Evolutionary conservation across 2,329 filamentous ascomycete species (phyloP).

Genomic region (Sporothrix brunneoviolacea): DNA sequence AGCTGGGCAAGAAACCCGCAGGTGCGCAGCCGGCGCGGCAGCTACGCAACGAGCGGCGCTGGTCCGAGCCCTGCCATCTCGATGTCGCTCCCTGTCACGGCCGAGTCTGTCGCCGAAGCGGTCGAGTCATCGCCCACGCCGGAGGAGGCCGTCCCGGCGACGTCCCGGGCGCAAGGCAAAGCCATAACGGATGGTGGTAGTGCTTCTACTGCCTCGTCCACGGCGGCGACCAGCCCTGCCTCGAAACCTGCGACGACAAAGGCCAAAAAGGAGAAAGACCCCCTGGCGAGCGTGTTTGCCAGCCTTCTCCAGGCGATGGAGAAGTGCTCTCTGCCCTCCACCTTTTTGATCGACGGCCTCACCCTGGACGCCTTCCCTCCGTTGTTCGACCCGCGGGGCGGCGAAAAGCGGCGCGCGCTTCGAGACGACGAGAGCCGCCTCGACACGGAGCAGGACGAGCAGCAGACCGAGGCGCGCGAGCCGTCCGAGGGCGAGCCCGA

Average conservation of each 20-base stretch:
- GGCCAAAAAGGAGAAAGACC: constrained; percentile 14
- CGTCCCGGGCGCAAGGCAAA: constrained; percentile 12
- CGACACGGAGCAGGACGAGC: constrained; percentile 42
- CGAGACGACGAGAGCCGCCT: constrained; percentile 60
- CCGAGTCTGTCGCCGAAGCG: constrained; percentile 43
- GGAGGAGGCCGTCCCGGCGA: constrained; percentile 27
- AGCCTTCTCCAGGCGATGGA: constrained; percentile 33
- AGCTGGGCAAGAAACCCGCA: constrained; percentile 78
- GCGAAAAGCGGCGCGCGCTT: constrained; percentile 71
- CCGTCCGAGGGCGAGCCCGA: constrained; percentile 68
- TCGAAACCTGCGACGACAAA: not conserved
- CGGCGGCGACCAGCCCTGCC: not conserved
- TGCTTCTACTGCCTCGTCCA: not conserved
- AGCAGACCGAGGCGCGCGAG: constrained; percentile 34
- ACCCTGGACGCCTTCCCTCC: constrained; percentile 51
- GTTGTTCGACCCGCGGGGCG: constrained; percentile 76
- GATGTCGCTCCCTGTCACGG: constrained; percentile 46
- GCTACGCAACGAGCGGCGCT: constrained; percentile 73
- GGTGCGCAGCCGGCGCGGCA: constrained; percentile 63
- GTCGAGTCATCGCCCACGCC: constrained; percentile 28
- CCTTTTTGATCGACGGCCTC: constrained; percentile 19
- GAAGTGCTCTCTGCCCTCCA: constrained; percentile 29
- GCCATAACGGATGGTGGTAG: not conserved
- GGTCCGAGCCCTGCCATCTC: constrained; percentile 77
- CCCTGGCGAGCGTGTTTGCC: constrained; percentile 24